A percentile compares a stretch with the other conserved stretches of the same genome.
Evolutionary conservation across 2,329 filamentous ascomycete species (phyloP).

Genomic region (Rhytidhysteron rufulum): DNA sequence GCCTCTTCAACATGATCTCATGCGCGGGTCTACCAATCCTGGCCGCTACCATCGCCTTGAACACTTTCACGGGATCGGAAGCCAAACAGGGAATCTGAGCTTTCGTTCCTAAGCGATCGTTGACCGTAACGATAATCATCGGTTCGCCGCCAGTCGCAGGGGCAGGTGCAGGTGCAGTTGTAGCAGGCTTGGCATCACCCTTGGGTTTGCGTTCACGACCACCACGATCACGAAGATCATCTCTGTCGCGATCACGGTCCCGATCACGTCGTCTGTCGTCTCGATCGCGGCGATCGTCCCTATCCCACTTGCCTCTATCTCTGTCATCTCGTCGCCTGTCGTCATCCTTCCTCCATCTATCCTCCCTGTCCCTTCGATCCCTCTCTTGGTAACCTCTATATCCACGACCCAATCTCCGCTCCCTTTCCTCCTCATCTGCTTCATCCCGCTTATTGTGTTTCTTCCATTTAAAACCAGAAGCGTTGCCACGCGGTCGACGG

Average conservation of each 20-base stretch:
- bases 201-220: constrained; percentile 42
- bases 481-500: constrained; percentile 35
- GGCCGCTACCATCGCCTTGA: constrained; percentile 89
- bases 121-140: constrained; percentile 92
- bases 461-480: constrained; percentile 58
- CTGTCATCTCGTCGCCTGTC: constrained; percentile 27
- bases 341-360: constrained; percentile 35
- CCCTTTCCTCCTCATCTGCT: constrained; percentile 8
- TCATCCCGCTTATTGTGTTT: constrained; percentile 26
- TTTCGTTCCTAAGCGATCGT: constrained; percentile 95
- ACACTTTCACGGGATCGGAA: constrained; percentile 76
- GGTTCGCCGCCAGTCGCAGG: constrained; percentile 52
- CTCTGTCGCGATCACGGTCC: constrained; percentile 2
- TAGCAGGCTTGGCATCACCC: constrained; percentile 22
- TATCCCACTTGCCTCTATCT: constrained; percentile 7
- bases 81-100: constrained; percentile 86
- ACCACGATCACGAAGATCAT: too few relatives aligned
- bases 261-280: constrained; percentile 4
- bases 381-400: constrained; percentile 18
- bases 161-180: constrained; percentile 23
- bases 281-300: constrained; percentile 8
- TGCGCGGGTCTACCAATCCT: constrained; percentile 84
- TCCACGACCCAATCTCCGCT: constrained; percentile 8
- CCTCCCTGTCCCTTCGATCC: constrained; percentile 33
- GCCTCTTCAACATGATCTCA: constrained; percentile 87